A percentile compares a stretch with the other conserved stretches of the same genome.
These are phyloP conservation scores for Mycosphaerella sp. DNA, from an alignment of 2,329 filamentous ascomycete genomes.

Conservation along the genomic window DNA sequence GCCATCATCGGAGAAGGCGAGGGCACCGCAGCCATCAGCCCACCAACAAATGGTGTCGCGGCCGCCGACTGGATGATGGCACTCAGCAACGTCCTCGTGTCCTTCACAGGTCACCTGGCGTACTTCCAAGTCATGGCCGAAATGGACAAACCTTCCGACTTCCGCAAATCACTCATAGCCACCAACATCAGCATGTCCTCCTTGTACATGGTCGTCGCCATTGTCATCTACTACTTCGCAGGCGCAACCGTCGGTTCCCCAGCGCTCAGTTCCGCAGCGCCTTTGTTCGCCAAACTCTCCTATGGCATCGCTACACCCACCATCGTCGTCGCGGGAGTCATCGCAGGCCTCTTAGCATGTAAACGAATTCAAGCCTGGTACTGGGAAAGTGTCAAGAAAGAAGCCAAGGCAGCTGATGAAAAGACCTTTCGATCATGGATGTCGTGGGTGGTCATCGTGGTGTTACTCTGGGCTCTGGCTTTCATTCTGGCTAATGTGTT, in stretches of 20 bases:
- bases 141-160: conserved; percentile 55
- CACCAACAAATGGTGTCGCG: conserved; percentile 36
- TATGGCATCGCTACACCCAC: conserved; percentile 66
- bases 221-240: conserved; percentile 62
- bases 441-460: conserved; percentile 54
- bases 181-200: conserved; percentile 54
- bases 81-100: conserved; percentile 64
- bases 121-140: conserved; percentile 63
- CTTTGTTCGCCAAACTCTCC: conserved; percentile 54
- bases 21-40: conserved; percentile 35
- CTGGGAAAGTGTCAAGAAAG: conserved; percentile 6
- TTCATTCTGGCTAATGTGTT: conserved; percentile 65
- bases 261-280: conserved; percentile 56
- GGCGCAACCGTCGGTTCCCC: conserved; percentile 58
- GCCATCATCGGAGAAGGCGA: conserved; percentile 41
- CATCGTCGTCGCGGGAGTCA: conserved; percentile 65
- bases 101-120: conserved; percentile 57
- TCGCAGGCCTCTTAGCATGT: conserved; percentile 60
- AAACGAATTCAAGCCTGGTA: conserved; percentile 55
- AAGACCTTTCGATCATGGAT: conserved; percentile 14
- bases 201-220: conserved; percentile 62
- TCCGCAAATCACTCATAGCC: conserved; percentile 56
- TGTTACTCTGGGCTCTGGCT: conserved; percentile 53
- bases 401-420: conserved; percentile 31
- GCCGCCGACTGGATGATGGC: conserved; percentile 37